phyloP scores from a whole-genome alignment of 2,329 filamentous ascomycete species.

The Monilinia aucupariae region DNA sequence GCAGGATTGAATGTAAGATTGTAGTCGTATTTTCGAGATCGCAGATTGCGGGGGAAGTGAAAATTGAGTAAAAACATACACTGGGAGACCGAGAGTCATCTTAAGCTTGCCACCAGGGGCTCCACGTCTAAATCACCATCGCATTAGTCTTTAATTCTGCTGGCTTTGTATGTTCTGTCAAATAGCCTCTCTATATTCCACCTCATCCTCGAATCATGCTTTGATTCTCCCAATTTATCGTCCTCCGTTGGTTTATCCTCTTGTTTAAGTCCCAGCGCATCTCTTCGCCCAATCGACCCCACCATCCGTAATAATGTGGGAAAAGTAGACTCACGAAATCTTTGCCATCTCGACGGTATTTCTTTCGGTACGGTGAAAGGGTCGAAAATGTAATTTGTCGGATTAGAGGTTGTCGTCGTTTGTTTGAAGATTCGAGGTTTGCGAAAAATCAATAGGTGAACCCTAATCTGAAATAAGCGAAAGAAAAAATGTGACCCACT shows the following conservation, averaged over 20 bases:
- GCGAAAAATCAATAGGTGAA: slow-evolving; percentile 23
- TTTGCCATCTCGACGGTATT: slow-evolving; percentile 56
- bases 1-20: not conserved
- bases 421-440: slow-evolving; percentile 19
- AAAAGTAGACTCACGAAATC: slow-evolving; percentile 49
- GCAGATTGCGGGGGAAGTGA: slow-evolving; percentile 21
- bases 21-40: slow-evolving; percentile 32
- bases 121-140: slow-evolving; percentile 56
- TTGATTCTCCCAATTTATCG: not conserved
- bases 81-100: slow-evolving; percentile 99
- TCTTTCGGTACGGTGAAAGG: slow-evolving; percentile 30
- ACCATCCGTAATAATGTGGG: slow-evolving; percentile 17
- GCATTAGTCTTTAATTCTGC: slow-evolving; percentile 19
- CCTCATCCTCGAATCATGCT: not conserved
- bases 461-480: slow-evolving; percentile 33
- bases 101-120: slow-evolving; percentile 99
- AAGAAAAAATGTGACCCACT: slow-evolving; percentile 17
- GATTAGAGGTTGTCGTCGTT: slow-evolving; percentile 20
- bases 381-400: slow-evolving; percentile 29
- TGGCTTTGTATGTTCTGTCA: not conserved
- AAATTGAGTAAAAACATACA: slow-evolving; percentile 61
- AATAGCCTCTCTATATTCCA: not conserved
- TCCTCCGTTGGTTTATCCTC: not conserved
- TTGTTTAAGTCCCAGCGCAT: not conserved
- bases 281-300: slow-evolving; percentile 11